Percentiles rank a stretch among this genome's conserved stretches.
Evolutionary conservation across 2,329 filamentous ascomycete genomes (phyloP).

Genomic region (Metarhizium brunneum): DNA sequence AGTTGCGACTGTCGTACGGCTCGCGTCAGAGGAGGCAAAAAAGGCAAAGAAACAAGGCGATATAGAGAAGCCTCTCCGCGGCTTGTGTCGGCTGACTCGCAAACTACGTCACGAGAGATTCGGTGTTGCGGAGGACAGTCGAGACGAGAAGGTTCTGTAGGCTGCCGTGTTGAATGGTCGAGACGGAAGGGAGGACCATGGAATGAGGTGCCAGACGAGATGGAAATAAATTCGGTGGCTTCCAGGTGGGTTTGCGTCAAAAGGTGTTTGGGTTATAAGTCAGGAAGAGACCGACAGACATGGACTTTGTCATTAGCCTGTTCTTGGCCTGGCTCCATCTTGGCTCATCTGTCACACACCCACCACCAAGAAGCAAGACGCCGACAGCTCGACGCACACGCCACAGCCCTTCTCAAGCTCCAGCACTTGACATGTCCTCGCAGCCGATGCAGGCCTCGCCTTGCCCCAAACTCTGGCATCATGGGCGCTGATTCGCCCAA

Average conservation of each 20-base stretch:
- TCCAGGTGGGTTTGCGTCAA: neutral
- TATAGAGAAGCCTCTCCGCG: neutral
- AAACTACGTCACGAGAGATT: neutral
- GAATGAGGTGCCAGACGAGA: neutral
- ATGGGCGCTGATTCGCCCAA: neutral
- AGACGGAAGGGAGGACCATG: neutral
- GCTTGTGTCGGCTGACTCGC: neutral
- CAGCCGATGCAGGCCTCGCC: no score
- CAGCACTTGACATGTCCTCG: no score
- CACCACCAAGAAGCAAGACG: neutral
- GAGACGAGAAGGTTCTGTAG: neutral
- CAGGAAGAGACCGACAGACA: neutral
- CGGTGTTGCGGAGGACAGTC: neutral
- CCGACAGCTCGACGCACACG: neutral
- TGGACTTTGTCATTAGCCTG: neutral
- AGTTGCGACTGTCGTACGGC: neutral
- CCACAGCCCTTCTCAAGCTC: neutral
- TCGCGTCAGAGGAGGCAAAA: neutral
- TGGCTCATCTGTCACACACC: neutral
- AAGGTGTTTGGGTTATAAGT: slow-evolving; percentile 3
- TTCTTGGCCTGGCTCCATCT: neutral
- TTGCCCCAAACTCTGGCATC: no score
- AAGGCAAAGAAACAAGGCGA: neutral
- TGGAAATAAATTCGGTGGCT: neutral
- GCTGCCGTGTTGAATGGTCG: neutral